Base-by-base conservation (phyloP, 192 early-diverging fungal species). In the Umbelopsis ramanniana region DNA sequence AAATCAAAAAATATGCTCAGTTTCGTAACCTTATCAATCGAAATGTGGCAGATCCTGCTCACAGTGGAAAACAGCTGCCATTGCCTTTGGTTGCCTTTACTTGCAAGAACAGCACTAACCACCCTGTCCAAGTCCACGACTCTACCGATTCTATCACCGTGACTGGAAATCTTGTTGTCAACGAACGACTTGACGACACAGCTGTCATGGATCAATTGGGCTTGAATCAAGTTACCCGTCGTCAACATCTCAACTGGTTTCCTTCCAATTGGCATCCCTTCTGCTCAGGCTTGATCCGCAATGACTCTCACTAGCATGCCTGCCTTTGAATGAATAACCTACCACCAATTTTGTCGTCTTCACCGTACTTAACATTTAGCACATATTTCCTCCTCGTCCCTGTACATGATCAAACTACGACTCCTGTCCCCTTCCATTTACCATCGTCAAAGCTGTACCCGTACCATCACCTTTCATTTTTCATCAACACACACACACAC, bases 1-100 rank as follows among this genome's bases (percentile, higher is more conserved):
- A 63, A 35, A 26, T 63, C 8, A 63, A 63, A 17, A 22, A 63
- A n/a, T 63, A 63, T 63, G 26, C 57, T 17, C 14, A 29, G 33
- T 63, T 63, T 63, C 57, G 57, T 37, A 63, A 63, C 33, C 57
- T 63, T 5, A 63, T 63, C 0, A 63, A 63, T 19, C 26, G 57
- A 35, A 63, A 63, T 19, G 37, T 63, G 26, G 57, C 26, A 6
- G 33, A 19, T 14, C 33, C 57, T 11, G 11, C 57, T 37, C 57
- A 29, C 10, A 63, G 29, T 63, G 33, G 57, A 2, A n/a, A 35
- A 17, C 12, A 37, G 5, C 17, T 63, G 26, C 4, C 57, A n/a
- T 26, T 63, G 57, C 57, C 57, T 19, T 14, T 63, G 0, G 17
- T 63, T 29, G 57, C 57, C 0, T 14, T 63, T 22, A 37, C 12